phyloP scores from a whole-genome alignment of 495 filamentous ascomycete genomes.

The Xylaria sp. region DNA sequence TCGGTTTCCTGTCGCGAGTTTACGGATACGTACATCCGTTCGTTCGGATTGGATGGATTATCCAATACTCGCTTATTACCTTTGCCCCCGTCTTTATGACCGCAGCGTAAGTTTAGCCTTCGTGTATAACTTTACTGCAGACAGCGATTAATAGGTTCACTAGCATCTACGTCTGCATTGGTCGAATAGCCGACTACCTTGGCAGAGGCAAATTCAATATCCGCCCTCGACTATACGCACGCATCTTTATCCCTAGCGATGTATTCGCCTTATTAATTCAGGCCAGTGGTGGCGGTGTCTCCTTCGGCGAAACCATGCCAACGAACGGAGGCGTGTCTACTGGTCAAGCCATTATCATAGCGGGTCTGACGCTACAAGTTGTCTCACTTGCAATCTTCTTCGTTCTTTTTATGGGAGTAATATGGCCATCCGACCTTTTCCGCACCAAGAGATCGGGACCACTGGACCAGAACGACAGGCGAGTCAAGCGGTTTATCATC shows the following conservation, averaged over 20 bases:
- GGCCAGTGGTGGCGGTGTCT: slow-evolving; percentile 24
- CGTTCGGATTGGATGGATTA: slow-evolving; percentile 24
- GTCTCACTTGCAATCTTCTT: slow-evolving; percentile 27
- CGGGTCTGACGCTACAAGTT: slow-evolving; percentile 25
- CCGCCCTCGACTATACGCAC: slow-evolving; percentile 26
- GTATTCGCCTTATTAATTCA: slow-evolving; percentile 27
- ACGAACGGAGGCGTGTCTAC: slow-evolving; percentile 19
- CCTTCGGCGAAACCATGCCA: slow-evolving; percentile 15
- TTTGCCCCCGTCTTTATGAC: slow-evolving; percentile 31
- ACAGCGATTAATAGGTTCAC: background rate
- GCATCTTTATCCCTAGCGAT: slow-evolving; percentile 31
- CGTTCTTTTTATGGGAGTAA: slow-evolving; percentile 17
- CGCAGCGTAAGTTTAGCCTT: slow-evolving; percentile 25
- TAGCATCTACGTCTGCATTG: slow-evolving; percentile 30
- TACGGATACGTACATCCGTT: slow-evolving; percentile 26
- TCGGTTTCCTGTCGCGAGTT: slow-evolving; percentile 22
- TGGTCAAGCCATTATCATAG: slow-evolving; percentile 22
- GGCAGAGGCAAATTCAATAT: slow-evolving; percentile 30
- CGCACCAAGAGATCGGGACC: background rate
- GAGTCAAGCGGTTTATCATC: slow-evolving; percentile 13
- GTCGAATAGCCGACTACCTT: slow-evolving; percentile 26
- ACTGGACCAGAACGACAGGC: slow-evolving; percentile 10
- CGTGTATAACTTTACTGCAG: background rate
- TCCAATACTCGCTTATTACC: slow-evolving; percentile 28
- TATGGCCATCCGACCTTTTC: slow-evolving; percentile 20